Evolutionary conservation across 192 early-diverging fungal species (phyloP).

Genomic region (Podila minutissima): DNA sequence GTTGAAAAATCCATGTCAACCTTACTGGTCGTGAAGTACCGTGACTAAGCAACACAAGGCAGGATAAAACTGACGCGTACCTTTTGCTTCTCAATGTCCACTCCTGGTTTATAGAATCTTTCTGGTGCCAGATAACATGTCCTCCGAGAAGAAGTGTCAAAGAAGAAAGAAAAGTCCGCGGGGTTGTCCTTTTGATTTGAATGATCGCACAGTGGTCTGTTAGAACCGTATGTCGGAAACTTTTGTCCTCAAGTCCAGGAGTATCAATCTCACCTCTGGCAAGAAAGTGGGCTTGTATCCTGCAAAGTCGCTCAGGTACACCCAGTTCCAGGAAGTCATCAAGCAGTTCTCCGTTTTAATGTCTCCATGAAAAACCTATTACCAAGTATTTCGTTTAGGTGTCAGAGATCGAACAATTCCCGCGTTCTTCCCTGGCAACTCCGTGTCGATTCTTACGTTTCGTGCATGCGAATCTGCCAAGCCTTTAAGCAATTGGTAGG

Average conservation of each 20-base stretch:
- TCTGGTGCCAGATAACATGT: constrained; percentile 97
- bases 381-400: neutral
- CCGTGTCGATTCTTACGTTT: constrained; percentile 43
- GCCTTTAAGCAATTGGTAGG: constrained; percentile 86
- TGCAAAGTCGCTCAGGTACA: constrained; percentile 89
- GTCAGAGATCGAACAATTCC: neutral
- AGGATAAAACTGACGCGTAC: neutral
- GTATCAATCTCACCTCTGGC: constrained; percentile 70
- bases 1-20: neutral
- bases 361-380: constrained; percentile 89
- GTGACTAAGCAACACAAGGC: no score
- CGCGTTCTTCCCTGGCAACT: neutral
- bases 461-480: constrained; percentile 81
- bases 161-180: constrained; percentile 95
- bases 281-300: constrained; percentile 92
- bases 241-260: neutral
- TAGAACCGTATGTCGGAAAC: neutral
- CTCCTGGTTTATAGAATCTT: constrained; percentile 85
- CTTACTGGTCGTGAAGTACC: no score
- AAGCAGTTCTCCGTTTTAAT: constrained; percentile 96
- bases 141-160: constrained; percentile 89
- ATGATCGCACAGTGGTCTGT: neutral
- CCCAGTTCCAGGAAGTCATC: constrained; percentile 97
- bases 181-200: constrained; percentile 80
- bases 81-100: constrained; percentile 62